Base-by-base conservation (phyloP, 2,329 filamentous ascomycete species). In the Harringtonia aguacate region DNA sequence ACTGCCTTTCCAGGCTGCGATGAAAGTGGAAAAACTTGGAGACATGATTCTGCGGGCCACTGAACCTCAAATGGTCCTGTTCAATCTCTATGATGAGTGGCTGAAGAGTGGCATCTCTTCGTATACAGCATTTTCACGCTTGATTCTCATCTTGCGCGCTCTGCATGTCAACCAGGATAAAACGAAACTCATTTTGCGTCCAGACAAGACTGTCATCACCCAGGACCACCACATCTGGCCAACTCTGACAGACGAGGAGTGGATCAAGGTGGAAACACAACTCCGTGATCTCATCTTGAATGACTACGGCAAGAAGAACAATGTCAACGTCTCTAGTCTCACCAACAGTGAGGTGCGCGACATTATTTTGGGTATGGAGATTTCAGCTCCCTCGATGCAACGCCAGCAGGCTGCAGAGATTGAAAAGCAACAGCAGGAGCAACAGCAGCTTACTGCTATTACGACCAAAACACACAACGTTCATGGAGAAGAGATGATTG, bases 301-400 rank as follows among this genome's bases (percentile, higher is more conserved):
- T 54, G 92, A 98, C 61, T 98, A 98, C 60, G 92, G 92, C 59
- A 98, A 97, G 77, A 98, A 98, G 77, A 98, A 98, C 72, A 98
- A 97, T 55, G 92, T 98, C 69, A 98, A 98, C 56, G 90, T 92
- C 13, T 94, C 94, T 15, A 95, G 88, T 61, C 73, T 98, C 65
- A 98, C 92, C 1, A 95, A 81, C 60, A 95, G 86, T 56, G 92
- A 98, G 77, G 92, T 98, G 41, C 82, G 92, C 55, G 92, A 98
- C 59, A 97, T 98, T 56, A 98, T 98, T 55, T 68, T 98, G 50
- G 92, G 92, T 75, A 98, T 98, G 94, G 94, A 98, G 62, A 98
- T 98, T 47, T 95, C 87, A 47, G 94, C 92, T 24, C 92, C 92
- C 21, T 97, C 90, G 1, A 84, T 98, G 81, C 92, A 98, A 68